phyloP scores from a whole-genome alignment of 768 basidiomycete genomes.

The Amyloporia xantha region DNA sequence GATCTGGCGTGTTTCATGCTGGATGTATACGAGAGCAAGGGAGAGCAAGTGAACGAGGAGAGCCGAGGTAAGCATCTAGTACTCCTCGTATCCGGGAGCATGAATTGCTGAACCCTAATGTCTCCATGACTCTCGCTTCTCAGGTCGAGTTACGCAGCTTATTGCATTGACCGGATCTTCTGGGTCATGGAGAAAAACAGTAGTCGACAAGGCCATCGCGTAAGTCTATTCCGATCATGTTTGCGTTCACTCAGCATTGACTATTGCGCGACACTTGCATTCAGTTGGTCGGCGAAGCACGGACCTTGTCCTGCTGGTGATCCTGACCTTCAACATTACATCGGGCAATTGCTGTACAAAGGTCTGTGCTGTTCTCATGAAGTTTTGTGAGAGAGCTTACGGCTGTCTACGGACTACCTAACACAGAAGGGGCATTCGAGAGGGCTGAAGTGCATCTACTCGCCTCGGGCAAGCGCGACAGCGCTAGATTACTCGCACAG shows the following conservation, averaged over 20 bases:
- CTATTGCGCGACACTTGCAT: background rate
- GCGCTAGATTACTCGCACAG: slow-evolving; percentile 78
- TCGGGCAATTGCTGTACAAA: slow-evolving; percentile 85
- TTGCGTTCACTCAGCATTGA: background rate
- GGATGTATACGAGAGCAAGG: slow-evolving; percentile 76
- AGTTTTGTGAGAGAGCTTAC: too few species aligned
- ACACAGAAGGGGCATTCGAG: slow-evolving; percentile 66
- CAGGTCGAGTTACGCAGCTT: slow-evolving; percentile 85
- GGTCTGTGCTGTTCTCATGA: slow-evolving; percentile 33
- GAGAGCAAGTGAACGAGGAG: slow-evolving; percentile 66
- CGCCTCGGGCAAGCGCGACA: slow-evolving; percentile 82
- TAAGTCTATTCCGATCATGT: too few species aligned
- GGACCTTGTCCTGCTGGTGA: slow-evolving; percentile 84
- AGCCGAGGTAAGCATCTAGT: slow-evolving; percentile 57
- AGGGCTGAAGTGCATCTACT: slow-evolving; percentile 79
- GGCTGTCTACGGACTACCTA: background rate
- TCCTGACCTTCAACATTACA: slow-evolving; percentile 79
- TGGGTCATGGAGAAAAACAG: slow-evolving; percentile 86
- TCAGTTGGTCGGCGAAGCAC: slow-evolving; percentile 80
- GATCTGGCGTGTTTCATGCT: slow-evolving; percentile 79
- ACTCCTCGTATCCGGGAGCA: too few species aligned
- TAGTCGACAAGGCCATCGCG: slow-evolving; percentile 81
- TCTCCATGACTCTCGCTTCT: background rate
- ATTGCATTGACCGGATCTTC: slow-evolving; percentile 76
- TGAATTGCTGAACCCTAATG: background rate